A percentile compares a stretch with the other conserved stretches of the same genome.
phyloP scores from a whole-genome alignment of 768 basidiomycete genomes.

The Tylopilus rubrobrunneus region DNA sequence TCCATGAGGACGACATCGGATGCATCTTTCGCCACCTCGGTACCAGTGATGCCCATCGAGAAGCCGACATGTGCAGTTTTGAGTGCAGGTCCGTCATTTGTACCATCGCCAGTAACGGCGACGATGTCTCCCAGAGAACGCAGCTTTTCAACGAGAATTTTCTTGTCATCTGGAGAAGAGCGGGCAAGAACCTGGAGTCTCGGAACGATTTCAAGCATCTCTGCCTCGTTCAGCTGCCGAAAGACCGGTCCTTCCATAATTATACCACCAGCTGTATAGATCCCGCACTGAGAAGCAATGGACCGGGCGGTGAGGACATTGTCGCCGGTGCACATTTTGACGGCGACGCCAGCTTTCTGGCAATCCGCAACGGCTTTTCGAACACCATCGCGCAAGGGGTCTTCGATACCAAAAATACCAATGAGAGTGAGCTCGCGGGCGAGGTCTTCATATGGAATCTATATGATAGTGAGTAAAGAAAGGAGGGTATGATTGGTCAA shows the following conservation, averaged over 20 bases:
- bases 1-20: constrained; percentile 99
- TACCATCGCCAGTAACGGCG: constrained; percentile 96
- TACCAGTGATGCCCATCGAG: constrained; percentile 94
- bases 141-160: constrained; percentile 84
- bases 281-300: constrained; percentile 94
- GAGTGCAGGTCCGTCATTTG: constrained; percentile 95
- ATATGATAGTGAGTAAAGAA: constrained; percentile 11
- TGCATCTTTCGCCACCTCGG: constrained; percentile 98
- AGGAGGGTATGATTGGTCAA: not conserved
- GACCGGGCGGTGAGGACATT: constrained; percentile 95
- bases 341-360: constrained; percentile 80
- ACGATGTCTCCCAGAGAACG: constrained; percentile 86
- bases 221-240: constrained; percentile 64
- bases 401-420: constrained; percentile 92
- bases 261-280: constrained; percentile 88
- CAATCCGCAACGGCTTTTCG: constrained; percentile 85
- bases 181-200: constrained; percentile 95
- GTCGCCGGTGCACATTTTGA: constrained; percentile 99
- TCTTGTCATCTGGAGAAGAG: constrained; percentile 97
- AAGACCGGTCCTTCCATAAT: constrained; percentile 99
- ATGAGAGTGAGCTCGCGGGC: constrained; percentile 77
- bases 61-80: constrained; percentile 97
- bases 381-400: constrained; percentile 90
- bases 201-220: constrained; percentile 82
- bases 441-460: constrained; percentile 70